phyloP scores from a whole-genome alignment of 2,329 filamentous ascomycete genomes.

The Pestalotiopsis sp. region DNA sequence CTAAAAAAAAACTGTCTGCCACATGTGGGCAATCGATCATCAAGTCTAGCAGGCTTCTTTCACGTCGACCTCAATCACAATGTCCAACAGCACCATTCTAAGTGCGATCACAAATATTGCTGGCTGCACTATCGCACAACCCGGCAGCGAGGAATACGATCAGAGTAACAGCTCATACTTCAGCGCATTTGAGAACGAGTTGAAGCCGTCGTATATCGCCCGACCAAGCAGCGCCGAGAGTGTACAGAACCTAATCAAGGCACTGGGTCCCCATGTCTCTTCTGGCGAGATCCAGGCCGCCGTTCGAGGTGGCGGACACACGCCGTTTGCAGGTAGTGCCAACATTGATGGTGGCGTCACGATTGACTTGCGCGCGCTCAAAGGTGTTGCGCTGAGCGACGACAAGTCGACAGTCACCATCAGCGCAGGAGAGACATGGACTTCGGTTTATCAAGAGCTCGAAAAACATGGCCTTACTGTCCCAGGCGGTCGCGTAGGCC shows the following conservation, averaged over 20 bases:
- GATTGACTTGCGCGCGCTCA: slow-evolving; percentile 18
- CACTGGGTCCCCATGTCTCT: slow-evolving; percentile 16
- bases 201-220: slow-evolving; percentile 19
- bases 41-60: no score
- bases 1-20: no score
- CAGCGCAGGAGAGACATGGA: slow-evolving; percentile 15
- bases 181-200: slow-evolving; percentile 22
- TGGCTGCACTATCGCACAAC: slow-evolving; percentile 11
- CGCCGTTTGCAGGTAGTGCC: slow-evolving; percentile 17
- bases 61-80: background rate
- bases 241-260: slow-evolving; percentile 14
- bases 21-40: no score
- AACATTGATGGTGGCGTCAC: slow-evolving; percentile 21
- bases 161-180: slow-evolving; percentile 21
- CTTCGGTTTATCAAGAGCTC: background rate
- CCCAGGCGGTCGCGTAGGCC: background rate
- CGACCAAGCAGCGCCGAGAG: slow-evolving; percentile 14
- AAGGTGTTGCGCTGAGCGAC: slow-evolving; percentile 15
- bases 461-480: background rate
- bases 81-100: background rate
- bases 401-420: slow-evolving; percentile 16
- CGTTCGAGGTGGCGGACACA: background rate
- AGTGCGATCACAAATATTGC: background rate
- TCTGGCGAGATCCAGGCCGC: slow-evolving; percentile 8
- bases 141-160: slow-evolving; percentile 21